phyloP scores from a whole-genome alignment of 352 stramenopile species.

The Thalassiosira allenii region DNA sequence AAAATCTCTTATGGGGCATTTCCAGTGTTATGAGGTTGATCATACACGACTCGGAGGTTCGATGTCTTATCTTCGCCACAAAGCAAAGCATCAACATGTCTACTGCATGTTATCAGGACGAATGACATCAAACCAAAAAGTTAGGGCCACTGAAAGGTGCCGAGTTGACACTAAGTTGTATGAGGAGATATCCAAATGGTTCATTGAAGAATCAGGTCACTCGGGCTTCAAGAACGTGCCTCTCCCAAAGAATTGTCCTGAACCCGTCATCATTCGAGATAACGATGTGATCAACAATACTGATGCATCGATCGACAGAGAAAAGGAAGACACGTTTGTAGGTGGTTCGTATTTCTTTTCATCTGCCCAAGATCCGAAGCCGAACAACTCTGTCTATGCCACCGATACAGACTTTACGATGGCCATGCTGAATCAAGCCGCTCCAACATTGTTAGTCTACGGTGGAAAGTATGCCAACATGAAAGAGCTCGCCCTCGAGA shows the following conservation, averaged over 20 bases:
- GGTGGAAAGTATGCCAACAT: conserved; percentile 7
- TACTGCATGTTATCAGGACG: no score
- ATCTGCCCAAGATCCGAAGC: background rate
- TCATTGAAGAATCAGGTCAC: conserved; percentile 22
- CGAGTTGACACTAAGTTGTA: no score
- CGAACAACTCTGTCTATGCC: background rate
- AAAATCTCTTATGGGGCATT: no score
- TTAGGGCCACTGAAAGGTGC: no score
- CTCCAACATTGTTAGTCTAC: conserved; percentile 20
- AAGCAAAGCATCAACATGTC: no score
- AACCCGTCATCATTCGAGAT: conserved; percentile 11
- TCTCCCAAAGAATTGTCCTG: background rate
- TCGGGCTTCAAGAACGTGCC: background rate
- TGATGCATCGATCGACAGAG: background rate
- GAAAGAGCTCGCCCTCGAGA: conserved; percentile 17
- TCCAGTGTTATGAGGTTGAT: no score
- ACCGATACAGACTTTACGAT: background rate
- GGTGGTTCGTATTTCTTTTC: background rate
- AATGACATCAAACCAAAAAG: no score
- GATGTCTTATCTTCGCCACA: no score
- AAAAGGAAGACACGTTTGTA: conserved; percentile 2
- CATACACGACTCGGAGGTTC: no score
- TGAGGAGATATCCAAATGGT: no score
- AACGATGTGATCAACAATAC: background rate
- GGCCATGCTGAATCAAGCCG: conserved; percentile 14